phyloP scores from a whole-genome alignment of 768 basidiomycete genomes.

The Hirschioporus abietinus region DNA sequence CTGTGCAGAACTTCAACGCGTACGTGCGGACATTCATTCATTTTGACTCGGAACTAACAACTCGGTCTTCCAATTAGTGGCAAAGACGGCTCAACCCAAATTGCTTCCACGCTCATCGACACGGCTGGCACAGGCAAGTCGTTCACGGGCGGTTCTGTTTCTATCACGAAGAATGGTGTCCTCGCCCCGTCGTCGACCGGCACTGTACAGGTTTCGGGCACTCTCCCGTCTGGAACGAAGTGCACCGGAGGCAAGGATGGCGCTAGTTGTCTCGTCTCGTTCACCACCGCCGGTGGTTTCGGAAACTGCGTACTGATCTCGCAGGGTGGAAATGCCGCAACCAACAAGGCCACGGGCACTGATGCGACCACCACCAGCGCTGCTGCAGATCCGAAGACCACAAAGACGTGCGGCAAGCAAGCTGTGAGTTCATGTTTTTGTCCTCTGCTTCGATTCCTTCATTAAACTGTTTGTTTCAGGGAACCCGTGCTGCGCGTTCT shows the following conservation, averaged over 20 bases:
- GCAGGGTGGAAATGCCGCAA: slow-evolving; percentile 18
- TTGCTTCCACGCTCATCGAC: slow-evolving; percentile 38
- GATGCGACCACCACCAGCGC: background rate
- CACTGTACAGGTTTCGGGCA: slow-evolving; percentile 35
- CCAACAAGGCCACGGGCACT: slow-evolving; percentile 10
- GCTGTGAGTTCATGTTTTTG: background rate
- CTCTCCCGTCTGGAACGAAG: slow-evolving; percentile 42
- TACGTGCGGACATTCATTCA: slow-evolving; percentile 14
- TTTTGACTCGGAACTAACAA: background rate
- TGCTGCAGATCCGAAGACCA: background rate
- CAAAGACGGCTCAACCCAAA: slow-evolving; percentile 41
- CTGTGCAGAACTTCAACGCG: slow-evolving; percentile 43
- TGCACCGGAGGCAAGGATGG: slow-evolving; percentile 43
- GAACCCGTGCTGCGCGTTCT: slow-evolving; percentile 2
- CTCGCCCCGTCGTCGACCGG: slow-evolving; percentile 30
- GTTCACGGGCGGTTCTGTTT: slow-evolving; percentile 28
- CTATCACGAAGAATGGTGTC: slow-evolving; percentile 41
- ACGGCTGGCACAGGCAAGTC: slow-evolving; percentile 30
- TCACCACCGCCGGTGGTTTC: slow-evolving; percentile 45
- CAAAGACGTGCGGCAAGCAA: slow-evolving; percentile 1
- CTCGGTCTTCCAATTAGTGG: slow-evolving; percentile 23
- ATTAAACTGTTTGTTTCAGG: background rate
- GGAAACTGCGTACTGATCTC: slow-evolving; percentile 49
- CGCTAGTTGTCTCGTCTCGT: slow-evolving; percentile 47
- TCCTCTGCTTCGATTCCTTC: background rate